Evolutionary conservation across 2,329 filamentous ascomycete species (phyloP), one percentile per base, ranked within the genome.

Genomic region (Diaporthe helianthi): DNA sequence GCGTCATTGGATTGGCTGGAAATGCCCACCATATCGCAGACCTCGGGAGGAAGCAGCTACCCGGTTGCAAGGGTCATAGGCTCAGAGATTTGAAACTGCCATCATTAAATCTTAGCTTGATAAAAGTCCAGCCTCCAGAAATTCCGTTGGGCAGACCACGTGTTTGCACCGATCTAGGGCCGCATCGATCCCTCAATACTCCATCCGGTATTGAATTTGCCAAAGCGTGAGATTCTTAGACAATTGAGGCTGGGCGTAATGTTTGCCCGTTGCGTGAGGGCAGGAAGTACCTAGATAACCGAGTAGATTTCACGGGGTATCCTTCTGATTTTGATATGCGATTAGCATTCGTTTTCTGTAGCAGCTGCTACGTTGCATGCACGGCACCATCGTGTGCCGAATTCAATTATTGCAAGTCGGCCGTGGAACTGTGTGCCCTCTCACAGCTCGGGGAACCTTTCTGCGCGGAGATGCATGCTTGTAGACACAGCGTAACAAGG

Each of bases 41-140:
- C 58, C 7, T 15, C n/a, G n/a, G 24, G 15, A 49, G 58, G 58
- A 63, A 63, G 58, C 58, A 63, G 44, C 41, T 36, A 63, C n/a
- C 58, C 44, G 58, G 44, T 24, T 63, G 44, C 58, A 63, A 36
- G 58, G 58, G 36, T 44, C 36, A 54, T 24, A 26, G 36, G 54
- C 24, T 24, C 29, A 29, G 9, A 17, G 17, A 44, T 29, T 12
- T 60, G 54, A 60, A 60, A 60, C 54, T 13, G 36, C 36, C 22
- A 38, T 29, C 29, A 36, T 36, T 36, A 46, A 36, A 19, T 36
- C 54, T 29, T 60, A 36, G 36, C 15, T 60, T 26, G 22, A 22
- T 24, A 31, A 12, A 31, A 9, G n/a, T 63, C 29, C 49, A 49
- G 29, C 41, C 47, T 31, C 19, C 13, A 63, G 26, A 36, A 63